Conservation (phyloP, 108 stramenopile species). For the Nitzschia sp. region DNA sequence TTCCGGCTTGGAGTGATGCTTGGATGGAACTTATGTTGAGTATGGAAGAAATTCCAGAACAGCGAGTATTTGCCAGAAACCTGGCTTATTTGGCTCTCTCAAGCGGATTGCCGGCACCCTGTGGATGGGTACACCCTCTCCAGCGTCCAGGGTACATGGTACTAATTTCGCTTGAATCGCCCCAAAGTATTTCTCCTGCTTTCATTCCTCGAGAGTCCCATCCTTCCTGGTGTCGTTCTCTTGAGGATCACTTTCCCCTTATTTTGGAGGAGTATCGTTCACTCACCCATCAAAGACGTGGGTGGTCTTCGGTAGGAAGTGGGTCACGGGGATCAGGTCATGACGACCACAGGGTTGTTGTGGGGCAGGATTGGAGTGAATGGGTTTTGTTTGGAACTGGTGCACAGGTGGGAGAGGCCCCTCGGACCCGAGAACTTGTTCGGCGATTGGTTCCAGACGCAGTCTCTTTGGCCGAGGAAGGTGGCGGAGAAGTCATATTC, state of each 20-base stretch:
- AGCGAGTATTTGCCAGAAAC: conserved; percentile 40
- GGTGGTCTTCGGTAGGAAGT: conserved; percentile 54
- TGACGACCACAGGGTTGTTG: conserved; percentile 66
- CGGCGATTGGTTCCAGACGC: conserved; percentile 56
- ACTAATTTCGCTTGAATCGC: background rate
- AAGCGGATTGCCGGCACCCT: conserved; percentile 9
- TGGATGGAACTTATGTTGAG: conserved; percentile 66
- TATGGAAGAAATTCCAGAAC: conserved; percentile 42
- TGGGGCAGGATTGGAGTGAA: conserved; percentile 63
- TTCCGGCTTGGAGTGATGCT: conserved; percentile 40
- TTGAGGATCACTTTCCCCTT: conserved; percentile 47
- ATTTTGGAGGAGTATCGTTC: conserved; percentile 42
- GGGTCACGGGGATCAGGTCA: conserved; percentile 64
- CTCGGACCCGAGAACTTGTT: conserved; percentile 49
- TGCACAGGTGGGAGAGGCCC: conserved; percentile 38
- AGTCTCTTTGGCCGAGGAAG: conserved; percentile 53
- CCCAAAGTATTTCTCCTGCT: conserved; percentile 3
- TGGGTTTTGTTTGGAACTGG: conserved; percentile 80
- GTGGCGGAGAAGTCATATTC: conserved; percentile 83
- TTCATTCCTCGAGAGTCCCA: conserved; percentile 38
- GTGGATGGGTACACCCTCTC: conserved; percentile 52
- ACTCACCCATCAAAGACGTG: conserved; percentile 2
- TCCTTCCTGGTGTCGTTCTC: conserved; percentile 55
- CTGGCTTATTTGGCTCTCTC: conserved; percentile 54
- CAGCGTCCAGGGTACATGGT: conserved; percentile 71